A percentile compares a stretch with the other conserved stretches of the same genome.
Conservation (phyloP, 176 grass and related monocot species). For the Zoysia japonica region DNA sequence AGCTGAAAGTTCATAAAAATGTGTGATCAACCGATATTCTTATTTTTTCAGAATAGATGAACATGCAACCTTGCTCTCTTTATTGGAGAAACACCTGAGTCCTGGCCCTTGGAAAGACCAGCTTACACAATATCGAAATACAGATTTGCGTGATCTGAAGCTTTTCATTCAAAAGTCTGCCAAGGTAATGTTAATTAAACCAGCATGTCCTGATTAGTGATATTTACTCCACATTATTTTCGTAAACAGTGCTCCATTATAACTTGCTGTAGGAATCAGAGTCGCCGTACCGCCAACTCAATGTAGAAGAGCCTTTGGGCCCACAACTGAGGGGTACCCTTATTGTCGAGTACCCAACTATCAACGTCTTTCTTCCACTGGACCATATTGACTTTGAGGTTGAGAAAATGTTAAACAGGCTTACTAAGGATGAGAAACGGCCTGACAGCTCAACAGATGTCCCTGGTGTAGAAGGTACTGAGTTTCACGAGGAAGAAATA, state of each 20-base stretch:
- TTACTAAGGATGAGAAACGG: slow-evolving; percentile 27
- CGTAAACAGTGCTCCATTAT: slow-evolving; percentile 12
- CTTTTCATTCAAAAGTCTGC: slow-evolving; percentile 75
- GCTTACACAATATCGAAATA: slow-evolving; percentile 64
- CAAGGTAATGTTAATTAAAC: slow-evolving; percentile 57
- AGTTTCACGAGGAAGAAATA: slow-evolving; percentile 86
- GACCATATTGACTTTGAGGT: slow-evolving; percentile 68
- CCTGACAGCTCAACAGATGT: slow-evolving; percentile 9
- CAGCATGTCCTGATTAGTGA: slow-evolving; percentile 12
- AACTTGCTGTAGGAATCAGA: slow-evolving; percentile 49
- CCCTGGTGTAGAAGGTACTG: slow-evolving; percentile 42
- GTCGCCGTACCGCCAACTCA: slow-evolving; percentile 59
- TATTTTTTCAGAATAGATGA: slow-evolving; percentile 82
- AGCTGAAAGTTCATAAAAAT: slow-evolving; percentile 3
- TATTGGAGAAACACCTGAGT: slow-evolving; percentile 72
- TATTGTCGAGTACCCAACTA: slow-evolving; percentile 76
- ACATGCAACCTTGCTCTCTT: slow-evolving; percentile 53
- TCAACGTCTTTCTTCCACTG: slow-evolving; percentile 80
- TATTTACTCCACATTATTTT: slow-evolving; percentile 6
- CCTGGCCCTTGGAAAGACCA: slow-evolving; percentile 88
- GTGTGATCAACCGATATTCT: slow-evolving; percentile 27
- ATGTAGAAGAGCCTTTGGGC: slow-evolving; percentile 56
- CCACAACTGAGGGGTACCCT: slow-evolving; percentile 59
- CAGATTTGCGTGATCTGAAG: slow-evolving; percentile 59
- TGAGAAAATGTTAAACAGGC: slow-evolving; percentile 39